phyloP scores from a whole-genome alignment of 2,329 filamentous ascomycete genomes.

The Ascochyta clinopodiicola region DNA sequence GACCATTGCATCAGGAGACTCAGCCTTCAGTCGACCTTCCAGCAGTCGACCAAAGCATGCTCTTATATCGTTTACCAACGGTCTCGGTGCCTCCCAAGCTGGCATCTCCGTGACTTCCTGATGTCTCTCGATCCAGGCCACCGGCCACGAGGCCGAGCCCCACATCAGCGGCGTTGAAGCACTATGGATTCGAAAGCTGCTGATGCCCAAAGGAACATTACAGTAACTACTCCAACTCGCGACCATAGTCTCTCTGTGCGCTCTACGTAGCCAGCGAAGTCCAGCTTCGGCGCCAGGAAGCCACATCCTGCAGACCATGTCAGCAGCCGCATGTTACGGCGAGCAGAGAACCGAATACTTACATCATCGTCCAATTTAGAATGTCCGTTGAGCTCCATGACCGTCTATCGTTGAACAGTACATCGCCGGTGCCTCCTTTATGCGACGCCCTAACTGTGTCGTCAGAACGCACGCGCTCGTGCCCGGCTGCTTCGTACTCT shows the following conservation, averaged over 20 bases:
- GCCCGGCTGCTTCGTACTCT: conserved; percentile 10
- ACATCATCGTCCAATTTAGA: conserved; percentile 59
- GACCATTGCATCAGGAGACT: background rate
- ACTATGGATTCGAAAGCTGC: conserved; percentile 40
- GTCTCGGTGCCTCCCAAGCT: conserved; percentile 51
- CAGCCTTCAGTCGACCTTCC: conserved; percentile 21
- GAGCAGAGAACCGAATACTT: conserved; percentile 27
- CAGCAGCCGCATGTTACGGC: background rate
- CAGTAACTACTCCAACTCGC: conserved; percentile 28
- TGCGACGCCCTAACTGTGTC: conserved; percentile 3
- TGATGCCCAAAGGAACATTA: conserved; percentile 50
- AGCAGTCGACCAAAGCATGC: conserved; percentile 45
- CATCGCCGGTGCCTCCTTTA: background rate
- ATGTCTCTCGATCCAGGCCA: conserved; percentile 49
- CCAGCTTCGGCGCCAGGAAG: conserved; percentile 27
- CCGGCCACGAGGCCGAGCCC: conserved; percentile 46
- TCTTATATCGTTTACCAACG: conserved; percentile 51
- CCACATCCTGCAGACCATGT: conserved; percentile 10
- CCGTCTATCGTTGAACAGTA: background rate
- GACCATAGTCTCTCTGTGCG: conserved; percentile 33
- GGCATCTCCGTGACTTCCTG: conserved; percentile 43
- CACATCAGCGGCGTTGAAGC: conserved; percentile 45
- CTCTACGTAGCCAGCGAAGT: conserved; percentile 53
- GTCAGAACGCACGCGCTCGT: conserved; percentile 13
- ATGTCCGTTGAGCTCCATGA: conserved; percentile 57